Evolutionary conservation across 257 asterid genomes (phyloP).

Genomic region (Solanum virginianum): DNA sequence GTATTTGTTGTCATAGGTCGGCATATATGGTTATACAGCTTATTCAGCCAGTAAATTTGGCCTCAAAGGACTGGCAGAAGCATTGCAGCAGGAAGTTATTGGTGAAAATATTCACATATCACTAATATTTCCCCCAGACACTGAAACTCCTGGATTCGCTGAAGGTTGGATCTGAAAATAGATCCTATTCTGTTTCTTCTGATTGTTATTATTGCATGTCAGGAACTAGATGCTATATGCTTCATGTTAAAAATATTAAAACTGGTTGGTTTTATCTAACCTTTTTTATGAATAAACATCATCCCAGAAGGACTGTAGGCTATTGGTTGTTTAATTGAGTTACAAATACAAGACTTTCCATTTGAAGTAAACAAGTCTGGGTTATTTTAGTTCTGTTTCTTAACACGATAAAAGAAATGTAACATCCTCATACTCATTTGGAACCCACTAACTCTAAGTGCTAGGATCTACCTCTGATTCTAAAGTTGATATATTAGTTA

Average conservation of each 20-base stretch:
- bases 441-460: not conserved
- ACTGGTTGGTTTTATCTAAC: not conserved
- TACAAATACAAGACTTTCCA: not conserved
- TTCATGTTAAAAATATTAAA: not conserved
- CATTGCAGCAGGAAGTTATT: slow-evolving; percentile 83
- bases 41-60: slow-evolving; percentile 95
- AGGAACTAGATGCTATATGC: not conserved
- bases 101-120: slow-evolving; percentile 79
- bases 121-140: slow-evolving; percentile 90
- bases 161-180: slow-evolving; percentile 40
- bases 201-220: not conserved
- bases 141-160: slow-evolving; percentile 86
- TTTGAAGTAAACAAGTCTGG: not conserved
- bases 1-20: slow-evolving; percentile 39
- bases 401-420: too few species aligned
- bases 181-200: not conserved
- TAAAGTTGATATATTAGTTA: not conserved
- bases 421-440: not conserved
- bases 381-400: not conserved
- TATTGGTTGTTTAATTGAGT: not conserved
- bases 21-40: slow-evolving; percentile 91
- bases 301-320: not conserved
- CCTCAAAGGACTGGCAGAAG: slow-evolving; percentile 93
- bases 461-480: not conserved
- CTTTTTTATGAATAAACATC: not conserved